Conservation (phyloP, 805 yeast genomes). For the Schwanniomyces yamadae region DNA sequence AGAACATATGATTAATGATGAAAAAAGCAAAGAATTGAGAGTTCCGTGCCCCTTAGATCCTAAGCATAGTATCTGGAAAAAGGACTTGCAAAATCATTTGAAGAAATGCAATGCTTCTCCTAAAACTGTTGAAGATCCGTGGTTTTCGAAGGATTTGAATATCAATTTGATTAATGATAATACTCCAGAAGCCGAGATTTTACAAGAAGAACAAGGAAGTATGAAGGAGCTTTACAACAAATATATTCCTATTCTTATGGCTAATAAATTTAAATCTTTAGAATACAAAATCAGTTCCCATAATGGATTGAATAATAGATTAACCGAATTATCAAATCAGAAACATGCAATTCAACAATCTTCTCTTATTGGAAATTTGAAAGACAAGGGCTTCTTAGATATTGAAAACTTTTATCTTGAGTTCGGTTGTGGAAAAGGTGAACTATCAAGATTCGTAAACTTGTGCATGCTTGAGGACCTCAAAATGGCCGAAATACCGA, state of each 20-base stretch:
- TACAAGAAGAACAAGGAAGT: slow-evolving; percentile 14
- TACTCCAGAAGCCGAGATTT: slow-evolving; percentile 8
- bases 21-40: slow-evolving; percentile 33
- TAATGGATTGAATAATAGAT: slow-evolving; percentile 36
- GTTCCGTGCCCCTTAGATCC: slow-evolving; percentile 78
- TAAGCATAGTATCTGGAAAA: slow-evolving; percentile 68
- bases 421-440: slow-evolving; percentile 92
- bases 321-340: slow-evolving; percentile 50
- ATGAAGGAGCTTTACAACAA: slow-evolving; percentile 12
- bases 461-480: slow-evolving; percentile 29
- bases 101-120: slow-evolving; percentile 56
- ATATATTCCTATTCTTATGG: slow-evolving; percentile 17
- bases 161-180: slow-evolving; percentile 13
- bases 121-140: slow-evolving; percentile 38
- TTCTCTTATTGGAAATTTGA: slow-evolving; percentile 70
- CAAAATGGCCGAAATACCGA: not conserved
- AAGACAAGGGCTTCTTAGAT: slow-evolving; percentile 38
- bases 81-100: slow-evolving; percentile 54
- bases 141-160: slow-evolving; percentile 55
- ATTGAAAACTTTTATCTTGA: slow-evolving; percentile 51
- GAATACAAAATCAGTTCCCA: slow-evolving; percentile 19
- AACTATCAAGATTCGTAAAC: slow-evolving; percentile 65
- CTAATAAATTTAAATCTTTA: slow-evolving; percentile 17
- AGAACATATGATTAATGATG: slow-evolving; percentile 48
- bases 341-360: slow-evolving; percentile 86